These are phyloP conservation scores for Buddleja alternifolia DNA, from an alignment of 257 asterid genomes.

Conservation along the genomic window DNA sequence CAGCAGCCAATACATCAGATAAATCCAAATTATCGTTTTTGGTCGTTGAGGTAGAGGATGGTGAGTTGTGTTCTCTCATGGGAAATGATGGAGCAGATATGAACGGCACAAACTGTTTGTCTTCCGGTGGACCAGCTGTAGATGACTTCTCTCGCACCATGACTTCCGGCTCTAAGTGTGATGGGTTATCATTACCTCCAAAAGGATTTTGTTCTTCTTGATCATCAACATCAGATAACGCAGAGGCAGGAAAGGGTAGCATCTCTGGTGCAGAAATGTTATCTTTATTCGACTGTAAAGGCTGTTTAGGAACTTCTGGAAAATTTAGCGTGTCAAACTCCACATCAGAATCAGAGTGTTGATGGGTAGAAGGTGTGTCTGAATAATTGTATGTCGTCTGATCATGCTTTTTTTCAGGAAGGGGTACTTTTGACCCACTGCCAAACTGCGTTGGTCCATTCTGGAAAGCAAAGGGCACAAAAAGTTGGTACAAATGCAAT, in stretches of 20 bases:
- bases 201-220: constrained; percentile 44
- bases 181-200: constrained; percentile 22
- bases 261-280: constrained; percentile 63
- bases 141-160: constrained; percentile 32
- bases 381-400: constrained; percentile 42
- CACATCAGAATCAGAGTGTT: constrained; percentile 58
- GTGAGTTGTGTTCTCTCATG: constrained; percentile 32
- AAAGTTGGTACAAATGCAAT: constrained; percentile 24
- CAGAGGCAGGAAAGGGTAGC: constrained; percentile 88
- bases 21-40: constrained; percentile 51
- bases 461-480: constrained; percentile 44
- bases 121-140: constrained; percentile 31
- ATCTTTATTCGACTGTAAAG: constrained; percentile 52
- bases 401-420: constrained; percentile 63
- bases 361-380: constrained; percentile 38
- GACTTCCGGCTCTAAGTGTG: constrained; percentile 36
- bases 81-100: constrained; percentile 54
- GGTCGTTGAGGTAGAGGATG: constrained; percentile 37
- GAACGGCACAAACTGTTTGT: constrained; percentile 66
- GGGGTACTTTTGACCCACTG: constrained; percentile 66
- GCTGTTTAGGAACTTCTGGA: constrained; percentile 83
- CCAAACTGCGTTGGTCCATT: constrained; percentile 74
- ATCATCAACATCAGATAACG: constrained; percentile 64
- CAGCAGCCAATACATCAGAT: constrained; percentile 86
- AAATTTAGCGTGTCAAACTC: constrained; percentile 66